phyloP scores from a whole-genome alignment of 2,329 filamentous ascomycete genomes.

The Sporothrix brunneoviolacea region DNA sequence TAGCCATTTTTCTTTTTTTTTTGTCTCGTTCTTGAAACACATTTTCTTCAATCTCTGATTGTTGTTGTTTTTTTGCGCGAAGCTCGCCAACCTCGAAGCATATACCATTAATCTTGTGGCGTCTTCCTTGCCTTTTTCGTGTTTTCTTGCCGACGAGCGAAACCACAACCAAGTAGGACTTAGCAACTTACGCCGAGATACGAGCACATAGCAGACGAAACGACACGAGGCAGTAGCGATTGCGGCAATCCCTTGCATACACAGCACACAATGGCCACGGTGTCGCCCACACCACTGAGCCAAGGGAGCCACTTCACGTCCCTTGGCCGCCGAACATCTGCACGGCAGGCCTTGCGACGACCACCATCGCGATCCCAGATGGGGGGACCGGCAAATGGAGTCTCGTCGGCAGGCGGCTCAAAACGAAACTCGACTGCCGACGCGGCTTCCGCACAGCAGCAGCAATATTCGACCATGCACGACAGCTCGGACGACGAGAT shows the following conservation, averaged over 20 bases:
- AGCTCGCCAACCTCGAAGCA: too few relatives aligned
- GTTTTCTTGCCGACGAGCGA: neutral
- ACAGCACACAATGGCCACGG: conserved; percentile 38
- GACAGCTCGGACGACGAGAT: conserved; percentile 96
- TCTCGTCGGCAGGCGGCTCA: conserved; percentile 13
- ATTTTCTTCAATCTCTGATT: neutral
- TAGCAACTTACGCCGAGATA: too few relatives aligned
- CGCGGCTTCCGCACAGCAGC: conserved; percentile 28
- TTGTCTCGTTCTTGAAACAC: conserved; percentile 2
- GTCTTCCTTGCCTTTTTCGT: neutral
- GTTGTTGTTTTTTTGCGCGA: neutral
- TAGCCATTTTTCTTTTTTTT: neutral
- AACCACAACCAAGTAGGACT: too few relatives aligned
- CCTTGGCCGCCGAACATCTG: conserved; percentile 46
- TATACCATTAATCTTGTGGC: neutral
- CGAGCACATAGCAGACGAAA: too few relatives aligned
- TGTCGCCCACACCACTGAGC: conserved; percentile 50
- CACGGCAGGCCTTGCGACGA: conserved; percentile 49
- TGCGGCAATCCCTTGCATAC: neutral
- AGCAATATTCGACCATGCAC: conserved; percentile 49
- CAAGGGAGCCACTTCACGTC: conserved; percentile 38
- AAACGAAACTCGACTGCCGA: conserved; percentile 11
- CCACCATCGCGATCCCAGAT: conserved; percentile 40
- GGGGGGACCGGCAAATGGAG: conserved; percentile 21
- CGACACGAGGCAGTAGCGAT: neutral